Conservation (phyloP, 2,329 filamentous ascomycete genomes). For the Calonectria leucothoes region DNA sequence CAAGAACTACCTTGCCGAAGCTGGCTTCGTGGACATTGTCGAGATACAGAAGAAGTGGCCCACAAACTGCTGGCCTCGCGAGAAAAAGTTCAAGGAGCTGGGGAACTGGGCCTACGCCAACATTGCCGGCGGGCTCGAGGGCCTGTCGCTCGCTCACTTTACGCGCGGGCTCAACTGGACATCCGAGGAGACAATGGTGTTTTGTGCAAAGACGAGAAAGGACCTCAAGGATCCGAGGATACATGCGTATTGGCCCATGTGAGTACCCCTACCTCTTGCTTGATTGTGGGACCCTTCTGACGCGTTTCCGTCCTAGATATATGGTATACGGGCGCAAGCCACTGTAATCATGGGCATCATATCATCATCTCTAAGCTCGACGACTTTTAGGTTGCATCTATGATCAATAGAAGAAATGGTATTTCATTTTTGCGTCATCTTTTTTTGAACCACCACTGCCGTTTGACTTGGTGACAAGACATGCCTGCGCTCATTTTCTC, state of each 20-base stretch:
- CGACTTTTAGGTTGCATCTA: not conserved
- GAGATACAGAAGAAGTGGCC: slow-evolving; percentile 3
- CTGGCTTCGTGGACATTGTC: not conserved
- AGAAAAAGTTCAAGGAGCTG: slow-evolving; percentile 12
- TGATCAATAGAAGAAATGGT: not conserved
- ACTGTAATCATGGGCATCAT: not conserved
- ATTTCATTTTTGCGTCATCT: too few relatives aligned
- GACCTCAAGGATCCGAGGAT: not conserved
- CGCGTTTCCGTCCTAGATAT: not conserved
- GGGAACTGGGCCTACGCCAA: not conserved
- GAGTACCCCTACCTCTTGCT: not conserved
- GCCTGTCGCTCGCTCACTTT: not conserved
- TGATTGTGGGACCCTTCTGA: not conserved
- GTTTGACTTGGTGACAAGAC: too few relatives aligned
- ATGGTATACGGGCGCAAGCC: not conserved
- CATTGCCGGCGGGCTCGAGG: not conserved
- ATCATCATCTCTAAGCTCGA: not conserved
- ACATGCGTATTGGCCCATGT: slow-evolving; percentile 5
- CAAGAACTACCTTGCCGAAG: not conserved
- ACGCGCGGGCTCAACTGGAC: not conserved
- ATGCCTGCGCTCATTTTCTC: too few relatives aligned
- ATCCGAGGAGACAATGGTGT: not conserved
- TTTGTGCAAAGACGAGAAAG: not conserved
- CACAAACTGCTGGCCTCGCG: slow-evolving; percentile 1
- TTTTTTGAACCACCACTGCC: too few relatives aligned